Evolutionary conservation across 2,329 filamentous ascomycete genomes (phyloP), one percentile per base, ranked within the genome.

Genomic region (Ascochyta clinopodiicola): DNA sequence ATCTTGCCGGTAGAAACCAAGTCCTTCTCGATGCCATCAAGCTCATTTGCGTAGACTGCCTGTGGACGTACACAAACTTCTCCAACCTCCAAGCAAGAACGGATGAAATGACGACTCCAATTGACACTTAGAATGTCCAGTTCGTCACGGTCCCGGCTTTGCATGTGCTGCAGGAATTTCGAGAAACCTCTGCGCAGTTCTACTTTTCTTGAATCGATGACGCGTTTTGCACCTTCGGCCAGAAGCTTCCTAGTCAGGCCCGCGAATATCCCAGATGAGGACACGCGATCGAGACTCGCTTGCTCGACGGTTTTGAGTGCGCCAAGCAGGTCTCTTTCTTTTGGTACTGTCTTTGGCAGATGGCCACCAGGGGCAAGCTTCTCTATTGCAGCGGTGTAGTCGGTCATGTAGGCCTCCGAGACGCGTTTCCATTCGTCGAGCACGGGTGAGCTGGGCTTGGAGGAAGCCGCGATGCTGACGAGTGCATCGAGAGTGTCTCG

Each of bases 111-210:
- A 17, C 67, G 68, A 54, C 78, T 80, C 80, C 80, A 82, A 51
- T 81, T 82, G 2, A 81, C 79, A 47, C 78, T 81, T 6, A 81
- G 43, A 17, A 82, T 74, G 24, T 64, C 62, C 32, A 78, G 25
- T 1, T 15, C 36, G 24, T 67, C 57, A 6, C 44, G 10, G 17
- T 38, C 17, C 3, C 51, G 46, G 4, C n/a, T 27, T 24, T 52
- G 58, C 9, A 71, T 55, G 17, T 63, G 40, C 13, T 62, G n/a
- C 12, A 78, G 60, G 9, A 80, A 69, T 0, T 66, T 52, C 10
- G 60, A 17, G 68, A 73, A 79, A 3, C 76, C 77, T 3, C 61
- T 31, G 15, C 79, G 73, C 5, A 81, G 46, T 13, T 72, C 44
- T 1, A 81, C 53, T 0, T 69, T 56, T 13, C 69, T 69, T 6